phyloP scores from a whole-genome alignment of 1,139 yeast genomes.

The Hansenula sp. region DNA sequence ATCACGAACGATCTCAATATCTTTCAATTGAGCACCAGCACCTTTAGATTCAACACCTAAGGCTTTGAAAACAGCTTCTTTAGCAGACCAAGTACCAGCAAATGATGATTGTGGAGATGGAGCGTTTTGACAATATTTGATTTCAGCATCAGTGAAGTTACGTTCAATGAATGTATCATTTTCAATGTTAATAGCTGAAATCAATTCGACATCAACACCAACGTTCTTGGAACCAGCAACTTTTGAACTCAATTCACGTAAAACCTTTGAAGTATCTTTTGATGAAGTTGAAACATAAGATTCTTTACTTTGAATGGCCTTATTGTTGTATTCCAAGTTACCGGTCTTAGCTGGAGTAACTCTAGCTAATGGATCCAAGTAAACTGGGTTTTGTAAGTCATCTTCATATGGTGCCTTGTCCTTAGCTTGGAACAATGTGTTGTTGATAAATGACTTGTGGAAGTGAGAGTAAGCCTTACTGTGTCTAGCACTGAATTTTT shows the following conservation, averaged over 20 bases:
- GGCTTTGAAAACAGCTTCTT: slow-evolving; percentile 97
- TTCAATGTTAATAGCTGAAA: slow-evolving; percentile 72
- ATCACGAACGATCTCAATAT: slow-evolving; percentile 81
- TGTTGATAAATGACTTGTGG: slow-evolving; percentile 91
- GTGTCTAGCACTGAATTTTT: slow-evolving; percentile 75
- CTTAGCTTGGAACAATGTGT: slow-evolving; percentile 90
- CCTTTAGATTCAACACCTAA: slow-evolving; percentile 87
- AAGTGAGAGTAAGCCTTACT: slow-evolving; percentile 90
- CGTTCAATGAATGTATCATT: slow-evolving; percentile 89
- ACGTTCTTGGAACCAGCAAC: slow-evolving; percentile 62
- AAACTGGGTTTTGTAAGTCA: slow-evolving; percentile 82
- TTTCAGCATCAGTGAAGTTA: slow-evolving; percentile 82
- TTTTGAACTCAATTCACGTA: slow-evolving; percentile 43
- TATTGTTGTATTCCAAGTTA: slow-evolving; percentile 44
- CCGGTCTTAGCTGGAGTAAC: slow-evolving; percentile 43
- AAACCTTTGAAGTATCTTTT: slow-evolving; percentile 37
- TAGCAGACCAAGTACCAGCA: slow-evolving; percentile 99
- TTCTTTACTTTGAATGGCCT: slow-evolving; percentile 33
- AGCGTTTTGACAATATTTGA: slow-evolving; percentile 68
- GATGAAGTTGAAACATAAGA: slow-evolving; percentile 31
- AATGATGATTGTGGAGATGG: slow-evolving; percentile 82
- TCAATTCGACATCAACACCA: slow-evolving; percentile 95
- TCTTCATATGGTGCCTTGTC: slow-evolving; percentile 89
- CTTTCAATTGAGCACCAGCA: slow-evolving; percentile 90
- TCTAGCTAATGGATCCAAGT: slow-evolving; percentile 88